These are phyloP conservation scores for Pyropia haitanensis DNA, from an alignment of 23 red algal species.

Conservation along the genomic window DNA sequence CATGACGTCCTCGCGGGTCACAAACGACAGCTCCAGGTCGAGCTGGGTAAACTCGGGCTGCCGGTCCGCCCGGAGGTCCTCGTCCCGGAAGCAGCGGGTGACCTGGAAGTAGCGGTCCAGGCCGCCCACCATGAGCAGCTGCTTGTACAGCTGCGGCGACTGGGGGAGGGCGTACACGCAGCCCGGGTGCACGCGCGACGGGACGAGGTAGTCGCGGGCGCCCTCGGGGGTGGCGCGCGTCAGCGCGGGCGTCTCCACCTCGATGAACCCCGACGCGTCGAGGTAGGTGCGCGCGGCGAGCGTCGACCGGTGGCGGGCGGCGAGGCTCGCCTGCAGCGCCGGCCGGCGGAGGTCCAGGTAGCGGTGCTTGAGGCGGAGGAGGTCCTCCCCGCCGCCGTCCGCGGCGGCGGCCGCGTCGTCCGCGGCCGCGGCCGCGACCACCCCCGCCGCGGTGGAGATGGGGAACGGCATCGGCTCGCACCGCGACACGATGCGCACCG, in stretches of 20 bases:
- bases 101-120: conserved; percentile 99
- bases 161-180: conserved; percentile 93
- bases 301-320: conserved; percentile 59
- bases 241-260: conserved; percentile 93
- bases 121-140: conserved; percentile 91
- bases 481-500: conserved; percentile 54
- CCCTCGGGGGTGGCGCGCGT: conserved; percentile 95
- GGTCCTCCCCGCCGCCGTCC: conserved; percentile 28
- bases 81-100: conserved; percentile 95
- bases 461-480: conserved; percentile 71
- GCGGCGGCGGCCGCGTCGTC: conserved; percentile 1
- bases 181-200: conserved; percentile 79
- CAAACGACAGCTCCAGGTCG: conserved; percentile 99
- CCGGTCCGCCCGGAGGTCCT: conserved; percentile 88
- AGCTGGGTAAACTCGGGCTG: conserved; percentile 99
- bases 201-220: conserved; percentile 94
- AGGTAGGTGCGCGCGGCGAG: conserved; percentile 62
- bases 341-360: conserved; percentile 84
- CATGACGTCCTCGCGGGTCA: conserved; percentile 75
- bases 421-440: conserved; percentile 44
- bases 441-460: background rate
- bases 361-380: conserved; percentile 61
- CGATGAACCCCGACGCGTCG: conserved; percentile 73
- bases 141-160: conserved; percentile 98
- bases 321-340: conserved; percentile 55